Conservation (phyloP, 2,329 filamentous ascomycete species). For the Mycosphaerella arachidis region DNA sequence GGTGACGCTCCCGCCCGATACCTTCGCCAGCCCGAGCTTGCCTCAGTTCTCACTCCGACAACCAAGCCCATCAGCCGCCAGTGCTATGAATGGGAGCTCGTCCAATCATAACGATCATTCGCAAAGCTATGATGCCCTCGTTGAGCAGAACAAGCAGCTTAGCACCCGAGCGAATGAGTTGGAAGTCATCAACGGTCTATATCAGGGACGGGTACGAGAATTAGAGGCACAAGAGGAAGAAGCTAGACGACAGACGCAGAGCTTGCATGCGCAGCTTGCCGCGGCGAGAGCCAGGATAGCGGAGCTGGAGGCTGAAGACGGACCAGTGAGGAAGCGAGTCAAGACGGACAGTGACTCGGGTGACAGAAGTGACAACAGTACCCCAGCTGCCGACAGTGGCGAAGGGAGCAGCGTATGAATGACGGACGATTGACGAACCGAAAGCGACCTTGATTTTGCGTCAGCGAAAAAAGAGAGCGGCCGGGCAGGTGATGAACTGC, state of each 20-base stretch:
- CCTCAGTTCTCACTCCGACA: conserved; percentile 42
- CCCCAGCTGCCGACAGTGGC: conserved; percentile 7
- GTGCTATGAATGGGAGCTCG: conserved; percentile 55
- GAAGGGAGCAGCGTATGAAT: conserved; percentile 7
- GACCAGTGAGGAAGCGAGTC: conserved; percentile 20
- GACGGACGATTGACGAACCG: conserved; percentile 6
- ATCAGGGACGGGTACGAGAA: conserved; percentile 63
- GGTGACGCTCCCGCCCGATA: conserved; percentile 61
- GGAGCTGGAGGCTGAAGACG: conserved; percentile 21
- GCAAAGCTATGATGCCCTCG: conserved; percentile 73
- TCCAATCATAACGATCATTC: conserved; percentile 58
- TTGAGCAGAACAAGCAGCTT: conserved; percentile 76
- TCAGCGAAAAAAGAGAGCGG: not conserved
- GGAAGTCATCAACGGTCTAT: conserved; percentile 81
- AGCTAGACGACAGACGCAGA: conserved; percentile 56
- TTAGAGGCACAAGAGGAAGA: conserved; percentile 72
- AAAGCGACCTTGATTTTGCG: conserved; percentile 5
- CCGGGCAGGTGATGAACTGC: not conserved
- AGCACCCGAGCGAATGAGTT: conserved; percentile 94
- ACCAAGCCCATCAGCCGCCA: conserved; percentile 56
- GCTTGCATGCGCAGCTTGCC: conserved; percentile 60
- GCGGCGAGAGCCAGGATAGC: conserved; percentile 14
- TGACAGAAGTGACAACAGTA: conserved; percentile 6
- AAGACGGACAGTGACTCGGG: conserved; percentile 5
- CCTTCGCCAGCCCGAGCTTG: conserved; percentile 56